A percentile compares a stretch with the other conserved stretches of the same genome.
phyloP scores from a whole-genome alignment of 2,329 filamentous ascomycete species.

The Aureobasidium namibiae region DNA sequence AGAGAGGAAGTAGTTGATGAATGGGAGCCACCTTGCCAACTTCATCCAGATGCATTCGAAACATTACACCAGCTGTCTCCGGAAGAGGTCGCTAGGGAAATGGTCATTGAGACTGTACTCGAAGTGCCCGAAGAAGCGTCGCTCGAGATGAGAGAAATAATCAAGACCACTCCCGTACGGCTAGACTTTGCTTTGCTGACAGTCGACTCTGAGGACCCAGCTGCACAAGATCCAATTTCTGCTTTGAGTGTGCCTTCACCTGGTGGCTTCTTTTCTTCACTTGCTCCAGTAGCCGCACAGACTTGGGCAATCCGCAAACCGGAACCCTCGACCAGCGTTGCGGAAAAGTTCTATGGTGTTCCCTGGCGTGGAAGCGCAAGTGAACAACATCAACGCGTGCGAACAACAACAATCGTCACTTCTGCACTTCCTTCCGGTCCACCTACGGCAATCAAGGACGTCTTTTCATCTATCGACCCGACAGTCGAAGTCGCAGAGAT shows the following conservation, averaged over 20 bases:
- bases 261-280: conserved; percentile 80
- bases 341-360: conserved; percentile 80
- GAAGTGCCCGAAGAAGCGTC: conserved; percentile 41
- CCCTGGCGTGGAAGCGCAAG: conserved; percentile 51
- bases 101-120: conserved; percentile 24
- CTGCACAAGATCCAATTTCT: conserved; percentile 58
- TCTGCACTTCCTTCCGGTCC: conserved; percentile 44
- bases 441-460: conserved; percentile 54
- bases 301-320: conserved; percentile 63
- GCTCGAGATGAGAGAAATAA: conserved; percentile 53
- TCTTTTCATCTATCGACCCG: conserved; percentile 30
- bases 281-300: conserved; percentile 65
- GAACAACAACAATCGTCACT: conserved; percentile 63
- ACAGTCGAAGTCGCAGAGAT: conserved; percentile 35
- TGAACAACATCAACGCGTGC: conserved; percentile 27
- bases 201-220: conserved; percentile 16
- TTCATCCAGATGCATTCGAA: conserved; percentile 72
- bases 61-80: conserved; percentile 68
- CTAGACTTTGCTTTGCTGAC: conserved; percentile 3
- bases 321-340: conserved; percentile 79
- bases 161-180: conserved; percentile 28
- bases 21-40: conserved; percentile 52
- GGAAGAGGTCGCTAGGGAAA: conserved; percentile 27
- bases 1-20: conserved; percentile 48
- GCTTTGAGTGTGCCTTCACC: conserved; percentile 84